These are phyloP conservation scores for Geotrichum carabidarum DNA, from an alignment of 1,139 yeast species.

Conservation along the genomic window DNA sequence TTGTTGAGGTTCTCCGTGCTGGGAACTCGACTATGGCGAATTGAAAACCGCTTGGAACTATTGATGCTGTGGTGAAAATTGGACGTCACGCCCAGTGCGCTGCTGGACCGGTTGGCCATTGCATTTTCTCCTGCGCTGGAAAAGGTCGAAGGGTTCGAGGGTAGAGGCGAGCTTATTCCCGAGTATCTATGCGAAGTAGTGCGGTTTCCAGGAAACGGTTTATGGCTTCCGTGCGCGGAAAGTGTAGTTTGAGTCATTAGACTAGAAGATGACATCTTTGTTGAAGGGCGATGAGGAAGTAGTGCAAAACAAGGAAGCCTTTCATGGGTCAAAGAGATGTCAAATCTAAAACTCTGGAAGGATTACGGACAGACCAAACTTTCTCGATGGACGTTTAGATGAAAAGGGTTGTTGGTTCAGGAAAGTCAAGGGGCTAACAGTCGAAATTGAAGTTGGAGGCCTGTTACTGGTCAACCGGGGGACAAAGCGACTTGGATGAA, in stretches of 20 bases:
- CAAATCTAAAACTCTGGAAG: too few species aligned
- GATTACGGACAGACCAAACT: too few species aligned
- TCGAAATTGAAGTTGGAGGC: too few species aligned
- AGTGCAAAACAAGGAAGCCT: neutral
- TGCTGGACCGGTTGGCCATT: neutral
- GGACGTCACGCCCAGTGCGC: neutral
- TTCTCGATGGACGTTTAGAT: neutral
- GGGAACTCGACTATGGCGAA: neutral
- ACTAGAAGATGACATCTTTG: neutral
- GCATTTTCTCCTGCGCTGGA: neutral
- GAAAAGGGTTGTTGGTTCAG: neutral
- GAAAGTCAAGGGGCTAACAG: neutral
- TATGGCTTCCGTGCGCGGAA: too few species aligned
- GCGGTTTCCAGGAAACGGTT: neutral
- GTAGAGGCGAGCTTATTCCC: neutral
- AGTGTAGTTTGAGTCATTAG: neutral
- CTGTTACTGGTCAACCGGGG: too few species aligned
- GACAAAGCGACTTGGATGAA: too few species aligned
- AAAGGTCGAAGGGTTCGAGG: neutral
- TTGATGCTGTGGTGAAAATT: neutral
- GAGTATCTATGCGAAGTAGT: slow-evolving; percentile 1
- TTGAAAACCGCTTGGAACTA: neutral
- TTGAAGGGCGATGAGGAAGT: neutral
- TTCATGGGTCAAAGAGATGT: neutral
- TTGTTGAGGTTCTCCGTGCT: neutral